Base-by-base conservation (phyloP, 495 filamentous ascomycete genomes). In the Hypoxylon lienhwacheense region DNA sequence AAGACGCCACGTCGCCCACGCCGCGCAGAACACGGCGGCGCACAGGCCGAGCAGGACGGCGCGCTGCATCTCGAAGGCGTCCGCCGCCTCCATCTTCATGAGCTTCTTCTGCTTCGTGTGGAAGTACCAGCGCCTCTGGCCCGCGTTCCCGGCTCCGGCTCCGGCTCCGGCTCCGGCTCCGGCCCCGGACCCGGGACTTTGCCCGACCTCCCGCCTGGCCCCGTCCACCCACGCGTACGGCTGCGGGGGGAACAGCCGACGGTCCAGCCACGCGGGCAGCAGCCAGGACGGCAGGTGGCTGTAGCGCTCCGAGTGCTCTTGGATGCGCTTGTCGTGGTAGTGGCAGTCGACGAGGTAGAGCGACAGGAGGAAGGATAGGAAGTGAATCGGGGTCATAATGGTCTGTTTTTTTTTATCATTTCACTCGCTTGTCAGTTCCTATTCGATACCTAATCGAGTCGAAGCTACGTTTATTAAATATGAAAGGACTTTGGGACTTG, bases 341-440 rank as follows among this genome's bases (percentile, higher is more conserved):
- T 66, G 66, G 12, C 66, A 55, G 66, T 80, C 77, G 46, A 82
- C 64, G 5, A 80, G 50, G 50, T 66, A 65, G 25, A 82, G 73
- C 10, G 78, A 80, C 44, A 81, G 15, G 55, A 82, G 37, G 69
- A 82, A 82, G 12, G 76, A 68, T 44, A 78, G 44, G 62, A 82
- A 72, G 41, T 73, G 66, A 12, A 80, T 36, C 1, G 78, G 78
- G 2, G 77, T 74, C 57, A 78, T 73, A 41, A 81, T 37, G 5
- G 73, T 5, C 75, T 78, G 39, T 17, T 12, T 19, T 19, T 5
- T 32, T 8, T 15, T 10, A 0, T 25, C 14, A 6, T 32, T 8
- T 15, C 7, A 0, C 22, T 16, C 54, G 46, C 8, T 17, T 48
- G 31, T 60, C 41, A 48, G 37, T 45, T 44, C 1, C 10, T 14